Conservation (phyloP, 345 rosid genomes). For the Cardamine occulta region DNA sequence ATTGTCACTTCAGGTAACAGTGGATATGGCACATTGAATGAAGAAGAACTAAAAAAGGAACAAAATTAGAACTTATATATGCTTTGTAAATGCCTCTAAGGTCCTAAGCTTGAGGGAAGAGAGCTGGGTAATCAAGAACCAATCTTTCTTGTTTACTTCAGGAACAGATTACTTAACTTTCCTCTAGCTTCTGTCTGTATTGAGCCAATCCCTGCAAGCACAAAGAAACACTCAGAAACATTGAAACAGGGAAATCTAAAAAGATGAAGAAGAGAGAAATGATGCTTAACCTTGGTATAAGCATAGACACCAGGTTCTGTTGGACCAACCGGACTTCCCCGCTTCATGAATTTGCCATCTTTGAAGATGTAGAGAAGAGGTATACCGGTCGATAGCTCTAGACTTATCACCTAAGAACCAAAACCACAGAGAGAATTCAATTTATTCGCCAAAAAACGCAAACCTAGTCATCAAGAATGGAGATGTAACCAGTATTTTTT, state of each 20-base stretch:
- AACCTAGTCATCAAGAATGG: neutral
- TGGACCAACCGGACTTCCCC: slow-evolving; percentile 88
- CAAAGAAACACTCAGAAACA: slow-evolving; percentile 9
- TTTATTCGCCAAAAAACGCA: neutral
- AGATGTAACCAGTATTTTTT: slow-evolving; percentile 14
- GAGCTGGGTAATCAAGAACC: slow-evolving; percentile 32
- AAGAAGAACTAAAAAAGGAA: neutral
- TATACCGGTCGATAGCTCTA: slow-evolving; percentile 86
- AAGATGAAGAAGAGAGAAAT: slow-evolving; percentile 23
- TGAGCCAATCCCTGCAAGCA: slow-evolving; percentile 71
- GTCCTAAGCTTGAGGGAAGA: slow-evolving; percentile 18
- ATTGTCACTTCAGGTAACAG: neutral
- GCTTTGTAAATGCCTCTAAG: neutral
- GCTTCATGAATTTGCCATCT: slow-evolving; percentile 78
- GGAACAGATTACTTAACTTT: slow-evolving; percentile 49
- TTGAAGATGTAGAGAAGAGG: slow-evolving; percentile 90
- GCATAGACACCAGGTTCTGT: slow-evolving; percentile 93
- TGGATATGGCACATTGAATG: slow-evolving; percentile 24
- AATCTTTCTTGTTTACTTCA: slow-evolving; percentile 5
- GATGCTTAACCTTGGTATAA: slow-evolving; percentile 70
- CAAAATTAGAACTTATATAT: neutral
- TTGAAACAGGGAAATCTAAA: neutral
- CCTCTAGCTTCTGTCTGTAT: slow-evolving; percentile 88
- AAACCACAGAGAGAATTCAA: neutral
- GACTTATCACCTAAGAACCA: slow-evolving; percentile 65